Evolutionary conservation across 495 filamentous ascomycete genomes (phyloP).

Genomic region (Hypoxylon fuscum): DNA sequence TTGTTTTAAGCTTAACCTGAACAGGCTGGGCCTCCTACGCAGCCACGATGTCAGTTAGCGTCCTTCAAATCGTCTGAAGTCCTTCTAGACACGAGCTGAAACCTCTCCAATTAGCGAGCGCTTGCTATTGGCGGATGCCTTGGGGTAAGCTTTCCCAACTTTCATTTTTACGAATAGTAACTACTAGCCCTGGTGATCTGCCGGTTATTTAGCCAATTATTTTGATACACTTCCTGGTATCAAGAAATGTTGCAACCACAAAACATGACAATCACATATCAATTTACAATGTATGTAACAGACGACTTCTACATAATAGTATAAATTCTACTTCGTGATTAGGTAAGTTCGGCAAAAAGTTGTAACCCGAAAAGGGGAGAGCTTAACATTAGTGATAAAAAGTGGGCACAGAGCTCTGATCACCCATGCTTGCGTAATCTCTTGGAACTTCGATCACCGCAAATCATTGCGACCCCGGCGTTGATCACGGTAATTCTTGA

Average conservation of each 20-base stretch:
- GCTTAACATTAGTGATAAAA: neutral
- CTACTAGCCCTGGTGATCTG: conserved; percentile 12
- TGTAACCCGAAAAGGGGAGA: too few relatives aligned
- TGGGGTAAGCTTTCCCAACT: conserved; percentile 8
- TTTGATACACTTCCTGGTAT: neutral
- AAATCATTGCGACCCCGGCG: conserved; percentile 25
- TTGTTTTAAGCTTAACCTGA: conserved; percentile 3
- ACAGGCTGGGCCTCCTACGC: neutral
- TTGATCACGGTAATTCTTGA: conserved; percentile 33
- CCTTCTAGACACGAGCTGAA: conserved; percentile 19
- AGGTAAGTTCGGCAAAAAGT: too few relatives aligned
- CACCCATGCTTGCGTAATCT: neutral
- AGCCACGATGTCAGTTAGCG: conserved; percentile 1
- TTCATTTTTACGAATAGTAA: too few relatives aligned
- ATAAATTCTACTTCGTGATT: too few relatives aligned
- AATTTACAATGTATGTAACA: too few relatives aligned
- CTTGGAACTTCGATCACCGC: conserved; percentile 19
- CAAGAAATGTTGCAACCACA: too few relatives aligned
- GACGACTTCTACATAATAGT: too few relatives aligned
- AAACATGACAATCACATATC: too few relatives aligned
- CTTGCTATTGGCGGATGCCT: neutral
- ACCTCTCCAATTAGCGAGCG: conserved; percentile 20
- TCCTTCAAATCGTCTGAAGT: conserved; percentile 2
- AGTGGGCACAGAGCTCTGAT: conserved; percentile 1
- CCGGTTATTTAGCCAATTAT: neutral